Evolutionary conservation across 768 basidiomycete species (phyloP).

Genomic region (Rhizopogon vulgaris): DNA sequence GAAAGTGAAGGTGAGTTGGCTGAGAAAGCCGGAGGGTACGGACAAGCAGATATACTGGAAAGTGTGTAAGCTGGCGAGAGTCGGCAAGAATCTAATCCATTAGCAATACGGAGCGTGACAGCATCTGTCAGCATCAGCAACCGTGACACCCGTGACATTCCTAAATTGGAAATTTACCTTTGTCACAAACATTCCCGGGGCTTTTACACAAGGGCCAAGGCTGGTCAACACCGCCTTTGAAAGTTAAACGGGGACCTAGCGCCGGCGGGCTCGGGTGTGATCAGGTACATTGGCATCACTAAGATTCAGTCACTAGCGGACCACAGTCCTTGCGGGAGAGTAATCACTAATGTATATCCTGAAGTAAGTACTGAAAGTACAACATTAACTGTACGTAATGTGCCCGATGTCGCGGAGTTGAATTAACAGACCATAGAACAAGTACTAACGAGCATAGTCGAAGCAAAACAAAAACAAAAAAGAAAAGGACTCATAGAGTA

Average conservation of each 20-base stretch:
- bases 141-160: conserved; percentile 7
- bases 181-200: too few species aligned
- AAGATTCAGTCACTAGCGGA: too few species aligned
- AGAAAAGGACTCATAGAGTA: neutral
- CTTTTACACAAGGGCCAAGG: too few species aligned
- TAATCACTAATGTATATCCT: neutral
- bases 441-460: neutral
- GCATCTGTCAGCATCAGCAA: conserved; percentile 26
- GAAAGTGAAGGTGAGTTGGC: neutral
- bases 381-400: neutral
- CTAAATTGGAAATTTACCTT: conserved; percentile 14
- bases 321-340: neutral
- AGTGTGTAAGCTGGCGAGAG: conserved; percentile 11
- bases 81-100: conserved; percentile 8
- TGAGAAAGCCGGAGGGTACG: neutral
- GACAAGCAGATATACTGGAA: neutral
- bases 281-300: too few species aligned
- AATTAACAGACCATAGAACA: too few species aligned
- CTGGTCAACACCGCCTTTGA: conserved; percentile 3
- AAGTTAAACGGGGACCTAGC: conserved; percentile 8
- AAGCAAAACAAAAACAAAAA: too few species aligned
- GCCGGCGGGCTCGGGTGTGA: conserved; percentile 11
- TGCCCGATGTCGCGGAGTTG: neutral
- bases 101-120: conserved; percentile 12
- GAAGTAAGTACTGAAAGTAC: neutral